Evolutionary conservation across 306 rosid species (phyloP).

Genomic region (Citrullus amarus): DNA sequence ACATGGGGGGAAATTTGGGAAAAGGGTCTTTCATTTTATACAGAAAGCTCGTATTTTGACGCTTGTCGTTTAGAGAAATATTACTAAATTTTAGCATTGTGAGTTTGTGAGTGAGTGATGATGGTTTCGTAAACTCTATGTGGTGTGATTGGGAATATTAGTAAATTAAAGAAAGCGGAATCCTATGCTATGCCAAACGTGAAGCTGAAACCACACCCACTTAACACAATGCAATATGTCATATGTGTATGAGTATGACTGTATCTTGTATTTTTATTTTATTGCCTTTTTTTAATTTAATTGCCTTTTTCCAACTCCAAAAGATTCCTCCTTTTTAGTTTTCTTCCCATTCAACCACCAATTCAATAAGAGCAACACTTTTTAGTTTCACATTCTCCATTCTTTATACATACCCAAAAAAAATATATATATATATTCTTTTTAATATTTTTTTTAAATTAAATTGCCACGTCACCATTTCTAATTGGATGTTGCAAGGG

Average conservation of each 20-base stretch:
- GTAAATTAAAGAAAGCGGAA: neutral
- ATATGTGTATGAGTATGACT: neutral
- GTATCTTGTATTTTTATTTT: neutral
- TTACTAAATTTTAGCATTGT: no score
- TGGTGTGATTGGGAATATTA: neutral
- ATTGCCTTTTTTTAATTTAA: neutral
- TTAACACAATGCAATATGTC: neutral
- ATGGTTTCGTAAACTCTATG: no score
- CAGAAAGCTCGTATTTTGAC: neutral
- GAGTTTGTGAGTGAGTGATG: no score
- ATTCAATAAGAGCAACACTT: no score
- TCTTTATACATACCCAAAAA: no score
- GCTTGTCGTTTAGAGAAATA: neutral
- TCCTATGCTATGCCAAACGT: conserved; percentile 4
- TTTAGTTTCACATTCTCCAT: no score
- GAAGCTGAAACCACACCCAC: neutral
- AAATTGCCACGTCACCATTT: no score
- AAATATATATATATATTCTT: no score
- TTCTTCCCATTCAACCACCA: neutral
- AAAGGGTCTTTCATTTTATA: neutral
- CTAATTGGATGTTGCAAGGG: no score
- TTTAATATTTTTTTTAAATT: no score
- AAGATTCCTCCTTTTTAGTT: neutral
- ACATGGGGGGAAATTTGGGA: neutral
- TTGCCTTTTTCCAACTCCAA: neutral